Conservation (phyloP, 2,329 filamentous ascomycete genomes). For the Cadophora gregata region DNA sequence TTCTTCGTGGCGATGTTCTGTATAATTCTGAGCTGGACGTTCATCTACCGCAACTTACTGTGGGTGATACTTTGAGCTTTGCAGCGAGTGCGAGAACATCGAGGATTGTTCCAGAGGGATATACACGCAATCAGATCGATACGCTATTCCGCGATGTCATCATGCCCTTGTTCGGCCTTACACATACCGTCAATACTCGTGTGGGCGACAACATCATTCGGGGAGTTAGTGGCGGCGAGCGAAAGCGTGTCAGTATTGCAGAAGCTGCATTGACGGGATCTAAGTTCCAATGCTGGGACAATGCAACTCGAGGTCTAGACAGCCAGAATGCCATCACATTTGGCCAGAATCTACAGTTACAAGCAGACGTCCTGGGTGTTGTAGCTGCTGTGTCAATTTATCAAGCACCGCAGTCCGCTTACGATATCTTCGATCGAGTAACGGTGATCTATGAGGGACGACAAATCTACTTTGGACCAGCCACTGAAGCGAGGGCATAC, state of each 20-base stretch:
- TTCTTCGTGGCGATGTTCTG: constrained; percentile 62
- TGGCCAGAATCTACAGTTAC: constrained; percentile 66
- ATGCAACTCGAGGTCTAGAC: constrained; percentile 75
- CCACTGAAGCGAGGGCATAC: constrained; percentile 68
- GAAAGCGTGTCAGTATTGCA: constrained; percentile 80
- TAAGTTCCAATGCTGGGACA: constrained; percentile 73
- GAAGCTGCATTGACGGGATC: constrained; percentile 68
- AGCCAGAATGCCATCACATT: constrained; percentile 76
- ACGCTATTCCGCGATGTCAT: constrained; percentile 56
- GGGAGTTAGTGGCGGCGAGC: constrained; percentile 71
- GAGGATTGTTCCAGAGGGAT: constrained; percentile 61
- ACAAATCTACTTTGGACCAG: constrained; percentile 73
- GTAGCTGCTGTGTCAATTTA: constrained; percentile 73
- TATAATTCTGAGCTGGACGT: constrained; percentile 79
- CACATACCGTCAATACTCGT: constrained; percentile 72
- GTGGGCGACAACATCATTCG: constrained; percentile 75
- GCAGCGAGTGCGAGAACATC: constrained; percentile 73
- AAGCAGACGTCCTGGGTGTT: constrained; percentile 66
- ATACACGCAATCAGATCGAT: constrained; percentile 60
- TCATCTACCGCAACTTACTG: constrained; percentile 76
- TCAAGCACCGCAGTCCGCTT: constrained; percentile 72
- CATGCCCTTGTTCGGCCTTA: constrained; percentile 73
- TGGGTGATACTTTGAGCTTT: constrained; percentile 75
- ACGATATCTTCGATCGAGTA: constrained; percentile 74
- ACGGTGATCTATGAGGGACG: constrained; percentile 70